Evolutionary conservation across 371 early-diverging fungal species (phyloP).

Genomic region (Haplosporangium sp.): DNA sequence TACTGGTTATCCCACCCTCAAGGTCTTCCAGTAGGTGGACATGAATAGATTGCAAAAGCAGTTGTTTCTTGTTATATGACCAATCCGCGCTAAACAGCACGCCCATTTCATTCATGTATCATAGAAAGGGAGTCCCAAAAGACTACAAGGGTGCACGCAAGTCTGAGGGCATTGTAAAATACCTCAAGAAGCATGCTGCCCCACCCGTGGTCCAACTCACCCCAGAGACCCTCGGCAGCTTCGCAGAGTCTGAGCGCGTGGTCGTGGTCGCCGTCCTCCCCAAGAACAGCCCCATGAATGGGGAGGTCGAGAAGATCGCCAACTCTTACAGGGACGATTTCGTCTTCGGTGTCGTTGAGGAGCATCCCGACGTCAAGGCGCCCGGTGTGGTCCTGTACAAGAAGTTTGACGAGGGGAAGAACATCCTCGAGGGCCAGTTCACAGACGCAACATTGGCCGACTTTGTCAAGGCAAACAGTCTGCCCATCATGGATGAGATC

Average conservation of each 20-base stretch:
- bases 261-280: constrained; percentile 86
- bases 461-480: constrained; percentile 79
- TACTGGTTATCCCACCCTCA: constrained; percentile 92
- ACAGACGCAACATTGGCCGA: constrained; percentile 60
- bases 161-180: constrained; percentile 80
- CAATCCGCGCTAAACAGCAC: too few relatives aligned
- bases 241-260: constrained; percentile 81
- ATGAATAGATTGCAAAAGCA: too few relatives aligned
- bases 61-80: too few relatives aligned
- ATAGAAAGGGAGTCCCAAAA: constrained; percentile 65
- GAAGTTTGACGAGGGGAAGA: constrained; percentile 88
- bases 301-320: constrained; percentile 73
- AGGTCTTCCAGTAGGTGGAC: constrained; percentile 70
- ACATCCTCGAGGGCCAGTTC: constrained; percentile 64
- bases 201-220: constrained; percentile 80
- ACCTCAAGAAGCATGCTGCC: constrained; percentile 86
- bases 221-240: constrained; percentile 73
- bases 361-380: constrained; percentile 60
- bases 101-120: not conserved
- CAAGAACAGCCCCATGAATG: constrained; percentile 60
- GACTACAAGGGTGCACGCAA: constrained; percentile 88
- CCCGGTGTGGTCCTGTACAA: constrained; percentile 86
- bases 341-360: constrained; percentile 76
- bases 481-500: constrained; percentile 90
- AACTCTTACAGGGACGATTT: constrained; percentile 82